These are phyloP conservation scores for Tritrichomonas foetus DNA, from an alignment of 208 protist genomes.

Conservation along the genomic window DNA sequence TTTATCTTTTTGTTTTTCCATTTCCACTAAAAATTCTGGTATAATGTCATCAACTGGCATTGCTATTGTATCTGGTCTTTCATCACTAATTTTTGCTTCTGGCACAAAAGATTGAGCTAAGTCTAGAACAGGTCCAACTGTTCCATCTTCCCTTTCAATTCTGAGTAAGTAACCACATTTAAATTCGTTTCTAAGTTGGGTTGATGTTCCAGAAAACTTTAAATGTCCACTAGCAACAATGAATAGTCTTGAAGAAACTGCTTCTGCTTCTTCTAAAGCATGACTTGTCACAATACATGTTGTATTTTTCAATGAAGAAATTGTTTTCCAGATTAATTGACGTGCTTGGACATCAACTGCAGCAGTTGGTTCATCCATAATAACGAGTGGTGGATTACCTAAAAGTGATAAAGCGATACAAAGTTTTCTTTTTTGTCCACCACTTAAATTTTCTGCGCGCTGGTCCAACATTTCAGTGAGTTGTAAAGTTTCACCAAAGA, in stretches of 20 bases:
- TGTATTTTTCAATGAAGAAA: background rate
- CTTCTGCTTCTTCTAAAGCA: background rate
- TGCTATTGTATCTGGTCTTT: background rate
- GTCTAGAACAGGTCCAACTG: background rate
- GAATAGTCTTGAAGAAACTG: background rate
- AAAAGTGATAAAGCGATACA: conserved; percentile 6
- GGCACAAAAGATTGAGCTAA: background rate
- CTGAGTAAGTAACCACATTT: background rate
- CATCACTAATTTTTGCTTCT: background rate
- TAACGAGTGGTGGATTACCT: conserved; percentile 30
- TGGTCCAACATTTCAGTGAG: background rate
- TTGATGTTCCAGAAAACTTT: background rate
- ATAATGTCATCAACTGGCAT: background rate
- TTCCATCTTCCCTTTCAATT: background rate
- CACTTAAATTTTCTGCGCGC: background rate
- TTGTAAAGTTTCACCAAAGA: background rate
- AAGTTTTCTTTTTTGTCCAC: conserved; percentile 41
- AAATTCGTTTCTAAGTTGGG: background rate
- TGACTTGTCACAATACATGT: background rate
- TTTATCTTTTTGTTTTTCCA: background rate
- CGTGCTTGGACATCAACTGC: background rate
- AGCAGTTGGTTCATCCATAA: conserved; percentile 39
- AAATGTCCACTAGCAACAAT: background rate
- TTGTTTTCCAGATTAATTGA: background rate
- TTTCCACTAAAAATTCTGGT: background rate